Conservation (phyloP, 140 eudicot species). For the Stevia rebaudiana region DNA sequence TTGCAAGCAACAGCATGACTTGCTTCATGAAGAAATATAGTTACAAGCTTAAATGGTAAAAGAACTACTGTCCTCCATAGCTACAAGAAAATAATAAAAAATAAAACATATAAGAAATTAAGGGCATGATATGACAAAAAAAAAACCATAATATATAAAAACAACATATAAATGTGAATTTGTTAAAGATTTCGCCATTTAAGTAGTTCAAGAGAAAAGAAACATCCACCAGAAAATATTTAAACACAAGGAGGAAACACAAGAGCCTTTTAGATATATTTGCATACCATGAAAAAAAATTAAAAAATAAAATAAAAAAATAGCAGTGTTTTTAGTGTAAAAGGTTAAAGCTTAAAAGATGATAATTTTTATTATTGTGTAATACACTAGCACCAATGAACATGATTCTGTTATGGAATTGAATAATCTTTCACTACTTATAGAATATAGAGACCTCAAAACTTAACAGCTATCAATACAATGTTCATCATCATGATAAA, state of each 20-base stretch:
- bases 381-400: not conserved
- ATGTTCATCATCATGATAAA: not conserved
- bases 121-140: not conserved
- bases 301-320: not conserved
- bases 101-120: not conserved
- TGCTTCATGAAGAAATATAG: constrained; percentile 71
- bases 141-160: not conserved
- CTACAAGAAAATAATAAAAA: constrained; percentile 40
- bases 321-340: not conserved
- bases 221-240: not conserved
- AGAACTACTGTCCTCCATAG: constrained; percentile 58
- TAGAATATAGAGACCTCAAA: not conserved
- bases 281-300: not conserved
- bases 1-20: constrained; percentile 79
- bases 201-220: no score
- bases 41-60: constrained; percentile 70
- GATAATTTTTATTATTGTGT: not conserved
- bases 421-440: not conserved
- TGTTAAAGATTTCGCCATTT: not conserved
- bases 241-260: not conserved
- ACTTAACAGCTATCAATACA: constrained; percentile 4
- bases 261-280: not conserved
- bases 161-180: not conserved
- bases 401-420: not conserved
- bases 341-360: not conserved